Conservation (phyloP, 1,284 basidiomycete genomes). For the Ceratobasidium sp. region DNA sequence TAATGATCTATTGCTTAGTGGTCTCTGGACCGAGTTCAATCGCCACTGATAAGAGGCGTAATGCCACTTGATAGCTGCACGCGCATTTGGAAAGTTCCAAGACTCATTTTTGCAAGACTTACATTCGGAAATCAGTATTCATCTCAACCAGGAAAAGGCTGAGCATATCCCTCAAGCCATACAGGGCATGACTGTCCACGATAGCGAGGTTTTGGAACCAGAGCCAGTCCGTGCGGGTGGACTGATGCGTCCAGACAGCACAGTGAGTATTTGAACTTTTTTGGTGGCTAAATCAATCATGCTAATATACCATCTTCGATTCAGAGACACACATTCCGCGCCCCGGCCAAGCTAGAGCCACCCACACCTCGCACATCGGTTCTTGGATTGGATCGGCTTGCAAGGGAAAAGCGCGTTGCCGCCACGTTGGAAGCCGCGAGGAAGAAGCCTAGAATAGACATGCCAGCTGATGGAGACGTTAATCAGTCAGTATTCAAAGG, state of each 20-base stretch:
- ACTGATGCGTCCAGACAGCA: conserved; percentile 68
- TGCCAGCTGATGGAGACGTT: conserved; percentile 59
- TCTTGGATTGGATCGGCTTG: conserved; percentile 87
- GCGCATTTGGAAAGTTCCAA: conserved; percentile 87
- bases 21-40: conserved; percentile 21
- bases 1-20: background rate
- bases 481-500: conserved; percentile 82
- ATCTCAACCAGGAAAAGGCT: conserved; percentile 70
- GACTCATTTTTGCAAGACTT: conserved; percentile 68
- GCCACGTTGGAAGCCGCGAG: conserved; percentile 60
- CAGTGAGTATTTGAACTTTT: conserved; percentile 59
- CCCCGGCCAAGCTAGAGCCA: conserved; percentile 76
- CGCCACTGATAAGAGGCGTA: conserved; percentile 44
- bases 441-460: conserved; percentile 73
- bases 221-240: conserved; percentile 81
- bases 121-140: conserved; percentile 67
- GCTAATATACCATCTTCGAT: conserved; percentile 5
- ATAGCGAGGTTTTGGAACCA: conserved; percentile 82
- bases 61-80: conserved; percentile 65
- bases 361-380: conserved; percentile 77
- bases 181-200: conserved; percentile 80
- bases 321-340: conserved; percentile 79
- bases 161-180: conserved; percentile 58
- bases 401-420: conserved; percentile 82
- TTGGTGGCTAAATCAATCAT: background rate